These are phyloP conservation scores for Penicillium vulpinum DNA, from an alignment of 2,329 filamentous ascomycete genomes.

Conservation along the genomic window DNA sequence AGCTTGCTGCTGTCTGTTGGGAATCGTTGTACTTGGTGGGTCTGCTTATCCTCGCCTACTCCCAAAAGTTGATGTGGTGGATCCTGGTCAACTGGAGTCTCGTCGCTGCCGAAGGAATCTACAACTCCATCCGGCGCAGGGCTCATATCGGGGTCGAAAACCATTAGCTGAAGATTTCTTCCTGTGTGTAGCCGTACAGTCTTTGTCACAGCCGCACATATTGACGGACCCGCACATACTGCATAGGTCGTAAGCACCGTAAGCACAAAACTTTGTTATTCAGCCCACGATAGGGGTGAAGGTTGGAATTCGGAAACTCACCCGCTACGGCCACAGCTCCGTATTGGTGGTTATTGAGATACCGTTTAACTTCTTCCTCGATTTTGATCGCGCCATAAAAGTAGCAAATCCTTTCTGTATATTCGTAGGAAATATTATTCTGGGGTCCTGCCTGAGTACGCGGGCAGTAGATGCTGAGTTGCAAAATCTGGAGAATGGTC, in stretches of 20 bases:
- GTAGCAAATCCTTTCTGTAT: background rate
- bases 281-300: too few relatives aligned
- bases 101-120: background rate
- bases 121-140: background rate
- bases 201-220: background rate
- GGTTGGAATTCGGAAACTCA: background rate
- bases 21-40: background rate
- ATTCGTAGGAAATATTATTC: background rate
- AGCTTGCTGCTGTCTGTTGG: background rate
- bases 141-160: background rate
- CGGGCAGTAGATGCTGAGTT: conserved; percentile 3
- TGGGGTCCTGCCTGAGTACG: background rate
- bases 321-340: background rate
- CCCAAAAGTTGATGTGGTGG: background rate
- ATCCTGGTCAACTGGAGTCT: background rate
- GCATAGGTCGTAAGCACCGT: background rate
- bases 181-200: background rate
- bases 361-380: background rate
- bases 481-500: background rate
- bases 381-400: conserved; percentile 2
- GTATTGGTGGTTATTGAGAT: background rate
- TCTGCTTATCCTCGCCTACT: background rate
- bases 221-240: background rate
- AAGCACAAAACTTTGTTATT: too few relatives aligned
- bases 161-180: background rate